Conservation (phyloP, 176 grass and related monocot species). For the Secale cereale region DNA sequence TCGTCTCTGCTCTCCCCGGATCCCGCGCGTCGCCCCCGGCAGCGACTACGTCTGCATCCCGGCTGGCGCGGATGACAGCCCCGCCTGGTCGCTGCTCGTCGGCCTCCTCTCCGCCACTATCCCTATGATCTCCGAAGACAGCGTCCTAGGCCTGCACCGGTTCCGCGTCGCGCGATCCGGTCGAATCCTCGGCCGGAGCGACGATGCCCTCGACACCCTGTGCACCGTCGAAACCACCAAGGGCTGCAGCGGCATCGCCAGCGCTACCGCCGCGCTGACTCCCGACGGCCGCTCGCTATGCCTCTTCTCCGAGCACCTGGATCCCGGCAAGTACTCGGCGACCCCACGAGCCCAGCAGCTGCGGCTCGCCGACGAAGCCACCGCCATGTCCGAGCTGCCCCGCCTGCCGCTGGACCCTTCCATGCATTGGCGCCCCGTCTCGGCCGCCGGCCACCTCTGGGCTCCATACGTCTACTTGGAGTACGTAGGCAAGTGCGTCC, state of each 20-base stretch:
- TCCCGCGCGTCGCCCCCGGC: not conserved
- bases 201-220: not conserved
- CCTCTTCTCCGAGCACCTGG: not conserved
- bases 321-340: not conserved
- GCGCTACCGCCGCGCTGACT: not conserved
- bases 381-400: not conserved
- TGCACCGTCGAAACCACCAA: not conserved
- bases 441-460: not conserved
- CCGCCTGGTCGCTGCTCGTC: not conserved
- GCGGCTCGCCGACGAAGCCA: not conserved
- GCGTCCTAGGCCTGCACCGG: not conserved
- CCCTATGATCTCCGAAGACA: not conserved
- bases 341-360: not conserved
- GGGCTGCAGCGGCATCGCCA: not conserved
- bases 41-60: not conserved
- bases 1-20: not conserved
- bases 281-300: not conserved
- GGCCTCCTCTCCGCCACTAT: not conserved
- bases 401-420: not conserved
- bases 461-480: not conserved
- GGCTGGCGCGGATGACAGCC: not conserved
- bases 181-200: not conserved
- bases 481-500: not conserved
- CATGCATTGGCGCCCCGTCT: not conserved
- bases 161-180: not conserved